Percentiles rank a stretch among this genome's conserved stretches.
Conservation (phyloP, 768 basidiomycete genomes). For the Pulveroboletus sp. region DNA sequence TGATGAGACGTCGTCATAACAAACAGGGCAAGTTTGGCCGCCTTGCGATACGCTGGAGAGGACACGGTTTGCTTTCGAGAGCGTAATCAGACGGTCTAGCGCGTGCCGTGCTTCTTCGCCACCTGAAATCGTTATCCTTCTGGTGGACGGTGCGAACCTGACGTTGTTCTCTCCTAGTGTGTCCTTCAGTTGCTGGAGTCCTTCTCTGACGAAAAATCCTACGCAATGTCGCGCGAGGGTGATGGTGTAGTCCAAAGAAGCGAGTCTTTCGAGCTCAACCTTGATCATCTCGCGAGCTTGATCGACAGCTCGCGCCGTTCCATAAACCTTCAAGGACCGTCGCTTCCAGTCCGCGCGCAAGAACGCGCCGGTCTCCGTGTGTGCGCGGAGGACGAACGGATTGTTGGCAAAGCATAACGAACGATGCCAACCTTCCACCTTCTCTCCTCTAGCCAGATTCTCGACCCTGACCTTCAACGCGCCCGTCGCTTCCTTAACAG, state of each 20-base stretch:
- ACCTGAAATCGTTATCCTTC: conserved; percentile 49
- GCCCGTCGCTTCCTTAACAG: conserved; percentile 51
- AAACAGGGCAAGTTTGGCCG: conserved; percentile 47
- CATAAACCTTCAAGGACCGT: conserved; percentile 44
- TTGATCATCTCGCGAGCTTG: conserved; percentile 43
- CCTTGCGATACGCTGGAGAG: conserved; percentile 2
- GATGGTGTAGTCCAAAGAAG: conserved; percentile 40
- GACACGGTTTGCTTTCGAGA: conserved; percentile 30
- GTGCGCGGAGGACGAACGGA: conserved; percentile 35
- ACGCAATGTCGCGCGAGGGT: conserved; percentile 38
- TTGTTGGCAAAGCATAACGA: conserved; percentile 31
- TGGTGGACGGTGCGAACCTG: conserved; percentile 38
- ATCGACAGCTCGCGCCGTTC: conserved; percentile 37
- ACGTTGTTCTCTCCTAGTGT: conserved; percentile 53
- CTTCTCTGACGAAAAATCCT: conserved; percentile 49
- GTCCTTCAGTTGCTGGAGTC: conserved; percentile 48
- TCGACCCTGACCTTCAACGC: conserved; percentile 59
- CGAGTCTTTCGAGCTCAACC: conserved; percentile 45
- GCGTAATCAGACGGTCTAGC: conserved; percentile 41
- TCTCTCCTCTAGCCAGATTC: conserved; percentile 48
- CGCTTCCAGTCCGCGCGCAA: conserved; percentile 45
- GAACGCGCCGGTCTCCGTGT: conserved; percentile 37
- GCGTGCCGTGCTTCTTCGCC: conserved; percentile 52
- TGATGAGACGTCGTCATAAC: conserved; percentile 41
- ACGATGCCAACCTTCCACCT: conserved; percentile 49